Evolutionary conservation across 2,329 filamentous ascomycete species (phyloP), one percentile per base, ranked within the genome.

Genomic region (Penicillium freii): DNA sequence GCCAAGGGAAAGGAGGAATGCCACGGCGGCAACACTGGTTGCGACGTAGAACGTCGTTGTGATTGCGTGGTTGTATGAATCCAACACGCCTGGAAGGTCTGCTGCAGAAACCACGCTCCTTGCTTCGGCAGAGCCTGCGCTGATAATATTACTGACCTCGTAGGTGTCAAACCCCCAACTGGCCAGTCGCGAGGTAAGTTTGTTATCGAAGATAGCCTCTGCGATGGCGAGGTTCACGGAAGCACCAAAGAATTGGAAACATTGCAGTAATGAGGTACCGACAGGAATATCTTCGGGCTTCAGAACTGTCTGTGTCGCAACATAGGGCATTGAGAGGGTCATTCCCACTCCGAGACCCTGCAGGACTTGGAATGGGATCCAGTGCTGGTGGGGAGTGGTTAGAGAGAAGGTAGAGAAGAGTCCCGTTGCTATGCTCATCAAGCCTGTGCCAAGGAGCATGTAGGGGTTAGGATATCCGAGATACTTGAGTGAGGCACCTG

Each of bases 291-390:
- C 42, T 7, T 29, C 42, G 0, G 42, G 42, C 17, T 19, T 19
- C 5, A 44, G 42, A 17, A 44, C 42, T 29, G 9, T 29, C 7
- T 44, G 42, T 11, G 50, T 53, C 3, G 50, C 50, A 31, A 59
- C 54, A 51, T 53, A 57, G 5, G 58, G 50, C 54, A 57, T 57
- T 29, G 45, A 54, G 10, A 54, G 49, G 13, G 54, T 51, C 58
- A 57, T 54, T 7, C 58, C 58, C 2, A 50, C 54, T 17, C 58
- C 58, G 11, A 60, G 46, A n/a, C 58, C 58, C 10, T 57, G 58
- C 2, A 60, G 39, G 21, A 57, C 58, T 39, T 60, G 58, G 39
- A 51, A 60, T 15, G 39, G 40, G 29, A 60, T 60, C 54, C 54
- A 57, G 15, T 47, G 51, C 11, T 38, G n/a, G 29, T 54, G 50